A percentile compares a stretch with the other conserved stretches of the same genome.
Conservation (phyloP, 192 early-diverging fungal species). For the Podila minutissima region DNA sequence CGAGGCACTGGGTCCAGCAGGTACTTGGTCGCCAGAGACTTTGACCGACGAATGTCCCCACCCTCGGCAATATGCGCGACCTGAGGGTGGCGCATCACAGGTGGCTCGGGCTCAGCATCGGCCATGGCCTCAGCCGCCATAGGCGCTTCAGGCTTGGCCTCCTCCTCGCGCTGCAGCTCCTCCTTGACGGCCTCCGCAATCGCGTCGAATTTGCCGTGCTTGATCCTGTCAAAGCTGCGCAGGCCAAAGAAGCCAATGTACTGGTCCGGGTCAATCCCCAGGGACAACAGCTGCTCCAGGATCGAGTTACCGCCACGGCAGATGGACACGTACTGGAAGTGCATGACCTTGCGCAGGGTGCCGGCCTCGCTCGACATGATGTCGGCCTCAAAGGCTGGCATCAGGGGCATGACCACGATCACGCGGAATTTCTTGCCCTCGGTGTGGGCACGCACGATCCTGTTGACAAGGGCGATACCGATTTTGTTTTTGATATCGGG, state of each 20-base stretch:
- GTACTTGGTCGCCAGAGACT: constrained; percentile 32
- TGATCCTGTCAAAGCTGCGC: constrained; percentile 75
- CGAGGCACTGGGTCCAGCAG: constrained; percentile 34
- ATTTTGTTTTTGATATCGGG: constrained; percentile 72
- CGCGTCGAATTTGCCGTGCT: constrained; percentile 34
- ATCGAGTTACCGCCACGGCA: constrained; percentile 78
- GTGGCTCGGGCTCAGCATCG: neutral
- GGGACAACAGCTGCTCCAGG: constrained; percentile 62
- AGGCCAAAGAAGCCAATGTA: constrained; percentile 84
- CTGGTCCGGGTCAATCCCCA: constrained; percentile 65
- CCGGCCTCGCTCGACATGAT: constrained; percentile 76
- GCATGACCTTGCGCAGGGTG: constrained; percentile 78
- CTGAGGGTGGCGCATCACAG: neutral
- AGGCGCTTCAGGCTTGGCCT: neutral
- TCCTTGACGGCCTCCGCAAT: constrained; percentile 21
- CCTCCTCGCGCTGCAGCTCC: constrained; percentile 3
- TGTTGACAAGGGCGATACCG: constrained; percentile 69
- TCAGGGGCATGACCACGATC: constrained; percentile 83
- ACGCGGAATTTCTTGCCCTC: constrained; percentile 76
- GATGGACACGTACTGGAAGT: constrained; percentile 83
- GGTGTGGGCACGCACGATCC: constrained; percentile 78
- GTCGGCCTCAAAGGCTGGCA: constrained; percentile 88
- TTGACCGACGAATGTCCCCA: constrained; percentile 16
- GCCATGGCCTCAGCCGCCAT: neutral
- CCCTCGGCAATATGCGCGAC: constrained; percentile 6